Evolutionary conservation across 768 basidiomycete species (phyloP), one percentile per base, ranked within the genome.

Genomic region (Sutorius australiensis): DNA sequence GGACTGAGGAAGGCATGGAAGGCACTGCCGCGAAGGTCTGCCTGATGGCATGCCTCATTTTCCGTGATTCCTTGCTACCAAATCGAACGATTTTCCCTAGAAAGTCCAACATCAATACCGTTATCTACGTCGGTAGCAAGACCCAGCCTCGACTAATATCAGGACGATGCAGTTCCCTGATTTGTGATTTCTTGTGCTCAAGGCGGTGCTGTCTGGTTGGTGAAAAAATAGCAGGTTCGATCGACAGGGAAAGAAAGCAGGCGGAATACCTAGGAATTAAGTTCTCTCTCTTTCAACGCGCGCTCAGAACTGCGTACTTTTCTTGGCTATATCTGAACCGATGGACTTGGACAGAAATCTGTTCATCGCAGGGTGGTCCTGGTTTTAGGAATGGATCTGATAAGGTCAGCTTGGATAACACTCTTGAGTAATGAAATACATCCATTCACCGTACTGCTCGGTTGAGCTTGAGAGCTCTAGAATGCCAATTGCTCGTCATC

Each of bases 1-100:
- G 92, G 90, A 3, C 74, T 95, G 51, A 73, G 75, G 58, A 92
- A 87, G 64, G 65, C 60, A 24, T 71, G 68, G 69, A 61, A 65
- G 46, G 65, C 61, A 56, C 60, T 69, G 42, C 67, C 67, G 31
- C 67, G 67, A 36, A 57, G 55, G 58, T 47, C 55, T 24, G n/a
- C 34, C 36, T 66, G 37, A 66, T 51, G 51, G 52, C 31, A 14
- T 43, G 37, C 30, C 42, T 39, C 45, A 21, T 51, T 38, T 51
- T 45, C 24, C 39, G 41, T 47, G 37, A 34, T 47, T 50, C 46
- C n/a, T 34, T 19, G 21, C 37, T 37, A 17, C 53, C 40, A 28
- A 48, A 53, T 57, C 51, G 41, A 56, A 56, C 13, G n/a, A 54
- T 24, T 24, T 24, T 11, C 32, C 40, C 16, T 30, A 36, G 37